Base-by-base conservation (phyloP, 2,329 filamentous ascomycete genomes). In the Fusarium virguliforme region DNA sequence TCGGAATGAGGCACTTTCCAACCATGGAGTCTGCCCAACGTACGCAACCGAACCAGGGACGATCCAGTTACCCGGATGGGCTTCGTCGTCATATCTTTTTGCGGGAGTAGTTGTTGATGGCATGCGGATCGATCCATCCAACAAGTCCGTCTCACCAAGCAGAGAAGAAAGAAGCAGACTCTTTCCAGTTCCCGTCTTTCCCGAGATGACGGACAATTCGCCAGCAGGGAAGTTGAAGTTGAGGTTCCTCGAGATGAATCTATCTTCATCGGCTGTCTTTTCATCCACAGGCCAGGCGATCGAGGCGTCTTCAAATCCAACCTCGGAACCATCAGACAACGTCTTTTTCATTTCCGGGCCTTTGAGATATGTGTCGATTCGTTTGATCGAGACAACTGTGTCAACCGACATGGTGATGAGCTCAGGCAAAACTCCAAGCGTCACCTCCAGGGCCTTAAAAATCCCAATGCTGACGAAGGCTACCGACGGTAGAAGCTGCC, bases 21-120 rank as follows among this genome's bases (percentile, higher is more conserved):
- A 93, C 93, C 93, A 96, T 0, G 93, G 93, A 8, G 92, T 94
- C 76, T 95, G 92, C 1, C 91, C 89, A 35, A 95, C 91, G 73
- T 91, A 95, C 0, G 93, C 93, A 53, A 94, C 86, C 2, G 91
- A 87, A 3, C 87, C 86, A 8, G 90, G 86, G 15, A 94, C 85
- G 48, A 92, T 89, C 92, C 92, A 94, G 71, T 93, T 87, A 34
- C 80, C 84, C 50, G 77, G 83, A 53, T 88, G 91, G 3, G 92
- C 92, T 67, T 89, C 87, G 58, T 81, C 78, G 72, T 93, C 91
- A 67, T 87, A 86, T 38, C 91, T 85, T 30, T 91, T 85, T 5
- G 83, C 76, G 0, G 87, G 80, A 0, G 83, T 70, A 1, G 87
- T 86, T 0, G 87, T 81, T 15, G 76, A 78, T 1, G 89, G 89